Base-by-base conservation (phyloP, 2,329 filamentous ascomycete species). In the Metarhizium robertsii region DNA sequence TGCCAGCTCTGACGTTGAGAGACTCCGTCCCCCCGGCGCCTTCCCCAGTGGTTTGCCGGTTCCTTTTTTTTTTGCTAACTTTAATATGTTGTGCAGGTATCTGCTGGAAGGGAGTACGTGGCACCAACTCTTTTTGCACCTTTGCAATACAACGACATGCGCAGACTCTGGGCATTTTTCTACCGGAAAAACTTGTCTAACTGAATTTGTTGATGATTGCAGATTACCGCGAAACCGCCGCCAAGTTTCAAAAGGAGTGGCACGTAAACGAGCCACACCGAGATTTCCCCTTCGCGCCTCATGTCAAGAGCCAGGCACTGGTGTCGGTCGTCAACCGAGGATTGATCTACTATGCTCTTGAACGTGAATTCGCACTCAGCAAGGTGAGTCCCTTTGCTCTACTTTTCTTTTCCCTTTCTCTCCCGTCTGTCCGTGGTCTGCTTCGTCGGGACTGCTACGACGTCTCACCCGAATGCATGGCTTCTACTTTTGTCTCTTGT, bases 201-300 rank as follows among this genome's bases (percentile, higher is more conserved):
- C 61, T 20, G n/a, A 30, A 5, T 6, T 43, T 43, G 29, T 36
- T 16, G 30, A 36, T 32, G 11, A 6, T 43, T 57, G 53, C 73
- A 86, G 83, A 85, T 74, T 86, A 84, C 73, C 79, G 79, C 71
- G 83, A 86, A 69, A 84, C 83, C 47, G 83, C 83, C 54, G 79
- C 81, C 71, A 84, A 84, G 67, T 80, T 86, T 62, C 82, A 85
- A 65, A 85, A 85, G 67, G 83, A 86, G 73, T 86, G 83, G 83
- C 78, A 83, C 69, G 73, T 84, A 61, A 73, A 77, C 64, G 75
- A 81, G 69, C 83, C 83, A 63, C 81, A 85, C 67, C 77, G 78
- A 64, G 74, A 84, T 58, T 80, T 86, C 59, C 74, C 79, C 58
- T 86, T 86, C 69, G 83, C 83, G 67, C 79, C 77, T 65, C 78